These are phyloP conservation scores for Trebouxia sp. DNA, from an alignment of 139 green algal genomes.

Conservation along the genomic window DNA sequence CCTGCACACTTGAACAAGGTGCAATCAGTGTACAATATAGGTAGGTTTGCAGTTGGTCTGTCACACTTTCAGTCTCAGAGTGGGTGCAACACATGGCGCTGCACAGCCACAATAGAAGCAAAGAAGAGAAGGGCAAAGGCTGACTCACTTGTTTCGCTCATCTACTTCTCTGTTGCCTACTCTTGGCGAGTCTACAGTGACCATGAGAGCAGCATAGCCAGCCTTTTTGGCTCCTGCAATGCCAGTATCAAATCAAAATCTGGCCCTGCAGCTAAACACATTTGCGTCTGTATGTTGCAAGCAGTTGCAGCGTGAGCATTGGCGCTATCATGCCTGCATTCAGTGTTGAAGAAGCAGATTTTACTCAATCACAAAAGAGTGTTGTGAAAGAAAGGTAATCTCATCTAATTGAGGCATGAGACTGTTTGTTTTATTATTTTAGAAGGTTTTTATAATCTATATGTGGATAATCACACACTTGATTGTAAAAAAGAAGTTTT, in stretches of 20 bases:
- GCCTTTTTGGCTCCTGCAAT: slow-evolving; percentile 56
- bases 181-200: slow-evolving; percentile 87
- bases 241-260: not conserved
- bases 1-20: too few relatives aligned
- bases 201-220: slow-evolving; percentile 79
- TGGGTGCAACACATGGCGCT: too few relatives aligned
- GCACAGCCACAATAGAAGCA: too few relatives aligned
- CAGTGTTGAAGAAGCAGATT: too few relatives aligned
- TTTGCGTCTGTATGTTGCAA: not conserved
- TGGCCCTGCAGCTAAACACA: not conserved
- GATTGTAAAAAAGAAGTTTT: too few relatives aligned
- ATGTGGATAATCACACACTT: not conserved
- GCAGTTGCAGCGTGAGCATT: too few relatives aligned
- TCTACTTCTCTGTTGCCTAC: slow-evolving; percentile 78
- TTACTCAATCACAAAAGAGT: too few relatives aligned
- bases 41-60: too few relatives aligned
- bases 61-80: too few relatives aligned
- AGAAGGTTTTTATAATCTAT: slow-evolving; percentile 26
- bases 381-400: slow-evolving; percentile 63
- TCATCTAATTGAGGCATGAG: slow-evolving; percentile 46
- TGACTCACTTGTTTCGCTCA: slow-evolving; percentile 56
- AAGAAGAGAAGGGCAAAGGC: not conserved
- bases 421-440: slow-evolving; percentile 33
- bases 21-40: too few relatives aligned
- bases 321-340: too few relatives aligned